A percentile compares a stretch with the other conserved stretches of the same genome.
phyloP scores from a whole-genome alignment of 768 basidiomycete genomes.

The Termitomyces sp. region DNA sequence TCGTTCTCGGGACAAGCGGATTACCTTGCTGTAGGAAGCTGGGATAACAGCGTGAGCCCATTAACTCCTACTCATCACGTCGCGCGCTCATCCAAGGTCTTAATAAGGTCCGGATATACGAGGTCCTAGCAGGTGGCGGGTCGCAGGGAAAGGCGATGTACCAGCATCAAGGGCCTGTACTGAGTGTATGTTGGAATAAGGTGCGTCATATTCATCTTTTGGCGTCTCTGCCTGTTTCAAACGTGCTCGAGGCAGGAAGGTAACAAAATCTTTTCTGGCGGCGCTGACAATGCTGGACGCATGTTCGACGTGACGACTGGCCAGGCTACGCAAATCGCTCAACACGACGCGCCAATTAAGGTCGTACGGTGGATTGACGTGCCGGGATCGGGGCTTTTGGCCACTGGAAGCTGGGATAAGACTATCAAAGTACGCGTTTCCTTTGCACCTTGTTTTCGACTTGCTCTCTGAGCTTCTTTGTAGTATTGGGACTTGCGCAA shows the following conservation, averaged over 20 bases:
- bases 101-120: constrained; percentile 87
- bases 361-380: constrained; percentile 79
- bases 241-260: constrained; percentile 57
- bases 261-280: constrained; percentile 85
- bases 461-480: not conserved
- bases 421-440: constrained; percentile 71
- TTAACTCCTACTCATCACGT: not conserved
- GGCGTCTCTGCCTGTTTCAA: constrained; percentile 5
- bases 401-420: constrained; percentile 98
- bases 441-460: not conserved
- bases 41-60: constrained; percentile 82
- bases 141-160: constrained; percentile 90
- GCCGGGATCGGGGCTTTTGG: constrained; percentile 69
- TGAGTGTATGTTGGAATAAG: constrained; percentile 89
- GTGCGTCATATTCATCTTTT: constrained; percentile 33
- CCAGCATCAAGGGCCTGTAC: constrained; percentile 82
- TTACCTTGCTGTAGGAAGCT: constrained; percentile 88
- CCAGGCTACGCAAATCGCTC: constrained; percentile 76
- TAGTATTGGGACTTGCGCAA: constrained; percentile 93
- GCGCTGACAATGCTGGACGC: constrained; percentile 92
- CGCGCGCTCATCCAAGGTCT: constrained; percentile 10
- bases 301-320: constrained; percentile 89
- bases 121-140: constrained; percentile 75
- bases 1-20: constrained; percentile 83
- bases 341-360: constrained; percentile 87